These are phyloP conservation scores for Diospyros kaki DNA, from an alignment of 148 eudicot genomes.

Conservation along the genomic window DNA sequence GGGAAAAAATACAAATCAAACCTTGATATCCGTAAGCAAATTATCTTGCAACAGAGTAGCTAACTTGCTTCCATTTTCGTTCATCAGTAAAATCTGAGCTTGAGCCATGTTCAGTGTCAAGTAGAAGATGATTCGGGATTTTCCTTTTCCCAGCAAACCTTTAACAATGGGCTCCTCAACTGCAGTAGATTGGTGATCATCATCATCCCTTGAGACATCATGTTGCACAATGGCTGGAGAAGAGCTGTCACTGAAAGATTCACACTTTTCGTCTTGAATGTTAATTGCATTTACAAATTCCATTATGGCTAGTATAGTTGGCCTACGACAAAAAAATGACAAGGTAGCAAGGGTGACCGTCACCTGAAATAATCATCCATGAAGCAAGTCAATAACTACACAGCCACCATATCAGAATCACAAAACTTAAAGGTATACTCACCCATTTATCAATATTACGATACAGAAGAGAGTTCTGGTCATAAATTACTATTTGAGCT, in stretches of 20 bases:
- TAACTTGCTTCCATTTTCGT: constrained; percentile 77
- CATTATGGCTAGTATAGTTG: constrained; percentile 74
- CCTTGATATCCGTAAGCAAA: constrained; percentile 87
- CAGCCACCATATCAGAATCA: constrained; percentile 2
- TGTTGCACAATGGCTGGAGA: constrained; percentile 41
- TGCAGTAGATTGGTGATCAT: constrained; percentile 33
- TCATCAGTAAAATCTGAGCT: constrained; percentile 81
- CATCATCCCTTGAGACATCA: constrained; percentile 42
- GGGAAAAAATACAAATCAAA: constrained; percentile 10
- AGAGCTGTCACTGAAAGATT: constrained; percentile 53
- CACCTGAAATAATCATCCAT: constrained; percentile 48
- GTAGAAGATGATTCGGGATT: constrained; percentile 70
- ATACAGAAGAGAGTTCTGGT: constrained; percentile 74
- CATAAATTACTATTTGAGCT: constrained; percentile 82
- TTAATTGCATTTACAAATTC: constrained; percentile 73
- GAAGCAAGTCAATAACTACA: constrained; percentile 10
- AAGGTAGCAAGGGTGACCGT: constrained; percentile 88
- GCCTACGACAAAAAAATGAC: constrained; percentile 91
- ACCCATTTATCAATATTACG: constrained; percentile 66
- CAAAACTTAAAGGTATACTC: constrained; percentile 16
- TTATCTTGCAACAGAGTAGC: constrained; percentile 90
- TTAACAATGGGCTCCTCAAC: constrained; percentile 55
- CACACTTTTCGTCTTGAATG: constrained; percentile 46
- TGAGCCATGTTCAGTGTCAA: constrained; percentile 76
- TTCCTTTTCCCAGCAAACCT: constrained; percentile 89